Conservation (phyloP, 331 rosid species). For the Stylosanthes scabra region DNA sequence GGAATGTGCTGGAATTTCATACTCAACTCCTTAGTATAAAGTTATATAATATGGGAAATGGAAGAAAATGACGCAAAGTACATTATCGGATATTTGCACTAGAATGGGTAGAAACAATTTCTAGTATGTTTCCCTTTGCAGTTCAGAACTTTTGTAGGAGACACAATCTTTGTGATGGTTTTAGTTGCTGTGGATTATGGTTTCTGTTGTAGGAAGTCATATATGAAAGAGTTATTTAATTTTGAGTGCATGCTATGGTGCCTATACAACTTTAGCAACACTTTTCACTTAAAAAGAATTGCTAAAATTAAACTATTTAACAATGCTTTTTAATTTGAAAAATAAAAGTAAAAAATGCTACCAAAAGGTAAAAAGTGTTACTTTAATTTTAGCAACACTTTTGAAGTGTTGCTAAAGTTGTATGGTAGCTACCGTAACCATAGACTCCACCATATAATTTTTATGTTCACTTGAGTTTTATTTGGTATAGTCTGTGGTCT, state of each 20-base stretch:
- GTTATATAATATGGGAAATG: conserved; percentile 17
- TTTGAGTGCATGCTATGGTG: no score
- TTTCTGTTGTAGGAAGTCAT: conserved; percentile 13
- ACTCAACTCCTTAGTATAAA: conserved; percentile 3
- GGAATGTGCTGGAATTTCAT: conserved; percentile 6
- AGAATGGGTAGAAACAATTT: conserved; percentile 19
- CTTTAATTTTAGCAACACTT: no score
- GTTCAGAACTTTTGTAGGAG: conserved; percentile 18
- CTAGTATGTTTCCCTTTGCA: conserved; percentile 6
- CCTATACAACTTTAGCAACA: no score
- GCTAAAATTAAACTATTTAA: no score
- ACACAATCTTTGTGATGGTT: conserved; percentile 1
- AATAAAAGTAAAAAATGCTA: no score
- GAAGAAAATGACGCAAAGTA: conserved; percentile 29
- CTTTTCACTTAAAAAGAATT: no score
- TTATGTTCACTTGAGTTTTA: not conserved
- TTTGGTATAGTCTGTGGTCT: conserved; percentile 17
- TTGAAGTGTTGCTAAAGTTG: no score
- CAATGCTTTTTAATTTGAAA: no score
- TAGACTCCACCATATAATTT: not conserved
- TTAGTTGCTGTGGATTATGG: conserved; percentile 17
- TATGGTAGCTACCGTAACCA: no score
- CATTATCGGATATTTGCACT: conserved; percentile 22
- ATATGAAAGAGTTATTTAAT: not conserved
- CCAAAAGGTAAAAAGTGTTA: no score